Base-by-base conservation (phyloP, 176 grass and related monocot genomes). In the Oryza officinalis region DNA sequence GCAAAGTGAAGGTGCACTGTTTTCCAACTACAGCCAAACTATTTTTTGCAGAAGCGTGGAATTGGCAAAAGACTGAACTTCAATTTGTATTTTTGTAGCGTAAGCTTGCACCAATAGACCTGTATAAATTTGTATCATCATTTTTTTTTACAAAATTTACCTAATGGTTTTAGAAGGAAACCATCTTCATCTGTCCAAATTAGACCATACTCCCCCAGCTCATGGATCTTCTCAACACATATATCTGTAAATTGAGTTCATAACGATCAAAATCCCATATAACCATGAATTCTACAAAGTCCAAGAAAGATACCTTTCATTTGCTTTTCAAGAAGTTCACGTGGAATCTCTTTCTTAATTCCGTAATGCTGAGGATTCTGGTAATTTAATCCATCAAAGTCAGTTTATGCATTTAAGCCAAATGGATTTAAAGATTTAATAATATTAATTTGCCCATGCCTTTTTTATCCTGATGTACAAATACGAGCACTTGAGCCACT, bases 361-460 rank as follows among this genome's bases (percentile, higher is more conserved):
- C 95, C 92, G 59, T 98, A 98, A 33, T 93, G 89, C 83, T 92
- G 90, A 82, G 95, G 95, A 91, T 98, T 98, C 95, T 98, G 77
- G 77, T 86, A 63, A 77, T 74, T 78, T 82, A 65, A 63, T 49
- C 78, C 28, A 75, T 17, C 46, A 64, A 75, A 81, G 72, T 91
- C 76, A 86, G 31, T 67, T 45, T 46, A 81, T 89, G 26, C 18
- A 77, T 71, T 74, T 76, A 31, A 66, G 72, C 6, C 0, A 83
- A 69, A 79, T 22, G 52, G 0, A 83, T 52, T 32, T 76, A 74
- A 69, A 72, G 30, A 33, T 13, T 83, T 52, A 83, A 76, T 22
- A 64, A 85, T 49, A 85, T 44, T 74, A 67, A 85, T 64, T 73
- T 37, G 65, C 52, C 13, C 76, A 27, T 93, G 77, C 95, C 95